A percentile compares a stretch with the other conserved stretches of the same genome.
These are phyloP conservation scores for Pseudoneurospora amorphoporcata DNA, from an alignment of 495 filamentous ascomycete genomes.

Conservation along the genomic window DNA sequence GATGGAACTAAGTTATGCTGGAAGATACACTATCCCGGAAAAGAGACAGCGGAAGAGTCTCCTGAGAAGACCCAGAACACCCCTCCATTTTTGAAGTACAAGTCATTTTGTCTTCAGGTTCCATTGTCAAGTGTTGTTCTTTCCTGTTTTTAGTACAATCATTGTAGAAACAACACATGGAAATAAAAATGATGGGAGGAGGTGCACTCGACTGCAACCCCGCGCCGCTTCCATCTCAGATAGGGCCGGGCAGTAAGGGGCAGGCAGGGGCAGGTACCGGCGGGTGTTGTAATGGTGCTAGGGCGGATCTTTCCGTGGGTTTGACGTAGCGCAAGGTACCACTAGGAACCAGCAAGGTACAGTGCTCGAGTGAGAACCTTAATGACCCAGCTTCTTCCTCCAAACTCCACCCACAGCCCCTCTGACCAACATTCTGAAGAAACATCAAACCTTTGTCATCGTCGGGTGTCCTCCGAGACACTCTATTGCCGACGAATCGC, in stretches of 20 bases:
- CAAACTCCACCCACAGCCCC: background rate
- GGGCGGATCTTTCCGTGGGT: background rate
- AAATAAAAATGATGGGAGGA: background rate
- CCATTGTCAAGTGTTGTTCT: background rate
- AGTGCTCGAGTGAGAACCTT: background rate
- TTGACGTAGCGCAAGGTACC: background rate
- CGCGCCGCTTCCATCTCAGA: background rate
- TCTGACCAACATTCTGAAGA: background rate
- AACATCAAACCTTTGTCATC: background rate
- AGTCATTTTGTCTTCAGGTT: background rate
- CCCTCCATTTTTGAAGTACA: background rate
- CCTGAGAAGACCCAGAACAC: background rate
- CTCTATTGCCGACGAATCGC: background rate
- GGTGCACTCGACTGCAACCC: background rate
- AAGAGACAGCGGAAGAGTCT: background rate
- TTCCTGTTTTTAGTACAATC: background rate
- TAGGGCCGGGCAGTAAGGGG: background rate
- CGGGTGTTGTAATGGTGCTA: background rate
- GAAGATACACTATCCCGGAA: background rate
- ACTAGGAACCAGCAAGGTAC: background rate
- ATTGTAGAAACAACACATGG: background rate
- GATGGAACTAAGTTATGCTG: background rate
- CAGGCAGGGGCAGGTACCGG: background rate
- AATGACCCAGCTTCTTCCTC: background rate
- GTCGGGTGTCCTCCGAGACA: background rate